A percentile compares a stretch with the other conserved stretches of the same genome.
These are phyloP conservation scores for Furcasterigmium sp. DNA, from an alignment of 2,329 filamentous ascomycete species.

Conservation along the genomic window DNA sequence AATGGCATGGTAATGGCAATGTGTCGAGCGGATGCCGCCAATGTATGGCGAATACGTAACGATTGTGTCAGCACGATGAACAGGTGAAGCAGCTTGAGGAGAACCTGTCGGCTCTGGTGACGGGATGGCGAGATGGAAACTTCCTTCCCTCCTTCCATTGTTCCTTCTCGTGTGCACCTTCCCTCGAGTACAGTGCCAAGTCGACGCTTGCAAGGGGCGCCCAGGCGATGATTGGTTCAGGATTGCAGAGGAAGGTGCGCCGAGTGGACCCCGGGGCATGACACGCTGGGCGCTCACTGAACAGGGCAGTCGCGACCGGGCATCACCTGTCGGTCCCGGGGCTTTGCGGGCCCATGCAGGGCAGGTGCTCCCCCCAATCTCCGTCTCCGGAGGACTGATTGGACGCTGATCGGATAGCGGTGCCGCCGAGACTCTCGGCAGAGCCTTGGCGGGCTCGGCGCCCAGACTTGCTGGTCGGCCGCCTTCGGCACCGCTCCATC, in stretches of 20 bases:
- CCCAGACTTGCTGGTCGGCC: neutral
- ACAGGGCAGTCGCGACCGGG: neutral
- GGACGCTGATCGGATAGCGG: neutral
- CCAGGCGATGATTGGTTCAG: neutral
- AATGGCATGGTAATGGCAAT: neutral
- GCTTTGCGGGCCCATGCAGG: neutral
- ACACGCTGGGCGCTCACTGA: neutral
- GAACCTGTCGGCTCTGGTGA: neutral
- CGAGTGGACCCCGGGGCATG: neutral
- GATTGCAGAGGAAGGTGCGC: no score
- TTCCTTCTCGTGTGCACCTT: neutral
- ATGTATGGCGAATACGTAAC: neutral
- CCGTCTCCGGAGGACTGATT: slow-evolving; percentile 2
- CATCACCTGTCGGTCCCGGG: no score
- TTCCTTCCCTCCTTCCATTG: no score
- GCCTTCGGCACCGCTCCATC: neutral
- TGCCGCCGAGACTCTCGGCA: slow-evolving; percentile 4
- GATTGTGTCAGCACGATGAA: no score
- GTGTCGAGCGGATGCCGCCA: no score
- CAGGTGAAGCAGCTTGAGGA: no score
- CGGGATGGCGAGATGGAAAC: neutral
- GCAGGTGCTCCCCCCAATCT: neutral
- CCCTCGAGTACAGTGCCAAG: no score
- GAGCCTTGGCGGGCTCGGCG: slow-evolving; percentile 3
- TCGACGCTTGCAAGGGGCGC: neutral